phyloP scores from a whole-genome alignment of 371 early-diverging fungal genomes.

The Encephalitozoon cuniculi region DNA sequence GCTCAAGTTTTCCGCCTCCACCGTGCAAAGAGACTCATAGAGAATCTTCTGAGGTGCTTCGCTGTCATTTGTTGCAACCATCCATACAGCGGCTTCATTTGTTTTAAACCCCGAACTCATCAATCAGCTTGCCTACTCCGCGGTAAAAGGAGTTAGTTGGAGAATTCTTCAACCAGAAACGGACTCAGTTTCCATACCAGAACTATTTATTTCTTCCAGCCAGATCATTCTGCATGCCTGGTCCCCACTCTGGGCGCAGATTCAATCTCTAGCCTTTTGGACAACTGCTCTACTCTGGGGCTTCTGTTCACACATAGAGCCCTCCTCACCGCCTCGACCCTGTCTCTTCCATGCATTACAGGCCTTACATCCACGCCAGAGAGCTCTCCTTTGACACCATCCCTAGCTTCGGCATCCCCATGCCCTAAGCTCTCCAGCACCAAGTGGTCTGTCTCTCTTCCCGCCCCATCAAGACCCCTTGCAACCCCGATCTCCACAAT shows the following conservation, averaged over 20 bases:
- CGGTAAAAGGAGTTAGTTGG: neutral
- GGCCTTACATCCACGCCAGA: neutral
- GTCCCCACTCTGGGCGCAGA: neutral
- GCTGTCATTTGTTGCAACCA: neutral
- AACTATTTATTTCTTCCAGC: neutral
- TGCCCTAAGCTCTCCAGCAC: neutral
- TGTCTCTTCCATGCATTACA: neutral
- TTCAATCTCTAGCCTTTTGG: neutral
- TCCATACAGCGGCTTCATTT: neutral
- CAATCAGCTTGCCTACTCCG: neutral
- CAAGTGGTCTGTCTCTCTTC: neutral
- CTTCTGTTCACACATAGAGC: neutral
- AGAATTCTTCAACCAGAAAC: neutral
- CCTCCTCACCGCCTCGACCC: neutral
- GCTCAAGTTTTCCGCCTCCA: neutral
- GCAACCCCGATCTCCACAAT: neutral
- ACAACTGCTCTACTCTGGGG: neutral
- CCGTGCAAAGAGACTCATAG: conserved; percentile 5
- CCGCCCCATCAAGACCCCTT: neutral
- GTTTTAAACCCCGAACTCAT: neutral
- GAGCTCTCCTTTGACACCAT: neutral
- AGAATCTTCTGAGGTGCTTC: neutral
- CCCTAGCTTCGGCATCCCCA: neutral
- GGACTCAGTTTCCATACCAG: neutral
- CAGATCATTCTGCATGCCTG: neutral